Base-by-base conservation (phyloP, 1,139 yeast species). In the Hyphopichia fennica region DNA sequence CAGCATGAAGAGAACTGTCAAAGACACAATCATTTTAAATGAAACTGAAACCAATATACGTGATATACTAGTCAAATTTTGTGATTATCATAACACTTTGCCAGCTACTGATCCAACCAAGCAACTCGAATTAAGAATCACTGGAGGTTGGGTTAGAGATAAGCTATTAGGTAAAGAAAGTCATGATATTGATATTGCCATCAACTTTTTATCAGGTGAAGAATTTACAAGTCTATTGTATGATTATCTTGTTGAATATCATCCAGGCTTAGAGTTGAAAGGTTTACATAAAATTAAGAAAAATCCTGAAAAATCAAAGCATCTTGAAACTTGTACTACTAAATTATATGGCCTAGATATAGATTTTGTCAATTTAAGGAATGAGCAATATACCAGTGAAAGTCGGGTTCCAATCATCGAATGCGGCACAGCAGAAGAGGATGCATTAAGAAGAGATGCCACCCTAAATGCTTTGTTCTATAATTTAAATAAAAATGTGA, bases 101-200 rank as follows among this genome's bases (percentile, higher is more conserved):
- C 54, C 50, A 18, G 46, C 42, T 1, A 41, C 46, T 15, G 50
- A 37, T 18, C 33, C 46, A 1, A 40, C 44, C 6, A 38, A 48
- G 25, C 54, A 49, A 17, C 48, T 74, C 18, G 83, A 78, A 27
- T 72, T 91, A 17, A 65, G 99, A 48, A 87, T 93, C 52, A 91
- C 98, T 0, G 99, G 99, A 27, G 99, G 99, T 1, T 93, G 99
- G 99, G 99, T 93, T 5, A 77, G 99, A 54, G 99, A 93, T 62
- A 93, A 93, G 66, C 67, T 93, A 31, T 69, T 95, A 32, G 95
- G 95, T 0, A 73, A 76, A 39, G 82, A 79, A 27, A 84, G 95
- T 41, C 83, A 93, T 57, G 99, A 93, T 61, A 71, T 93, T 34
- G 99, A 93, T 56, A 87, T 93, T 42, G 98, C 97, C 7, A 79